phyloP scores from a whole-genome alignment of 139 green algal genomes.

The Volvox africanus region DNA sequence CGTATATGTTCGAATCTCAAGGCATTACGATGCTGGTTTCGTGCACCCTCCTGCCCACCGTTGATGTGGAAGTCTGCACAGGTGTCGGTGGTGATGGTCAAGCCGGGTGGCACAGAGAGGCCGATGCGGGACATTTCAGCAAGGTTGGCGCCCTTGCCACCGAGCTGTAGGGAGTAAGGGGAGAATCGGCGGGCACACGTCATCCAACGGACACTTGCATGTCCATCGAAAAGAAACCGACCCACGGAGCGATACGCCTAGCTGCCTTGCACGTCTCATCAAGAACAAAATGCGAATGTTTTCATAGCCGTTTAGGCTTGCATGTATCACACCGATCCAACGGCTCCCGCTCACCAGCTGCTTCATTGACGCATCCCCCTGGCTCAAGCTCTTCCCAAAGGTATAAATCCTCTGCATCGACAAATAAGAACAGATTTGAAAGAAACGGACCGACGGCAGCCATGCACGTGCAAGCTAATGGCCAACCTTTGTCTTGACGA shows the following conservation, averaged over 20 bases:
- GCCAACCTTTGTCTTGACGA: not conserved
- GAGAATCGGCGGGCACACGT: not conserved
- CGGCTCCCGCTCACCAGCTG: constrained; percentile 53
- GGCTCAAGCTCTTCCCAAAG: constrained; percentile 69
- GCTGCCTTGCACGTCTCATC: too few species aligned
- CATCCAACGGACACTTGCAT: not conserved
- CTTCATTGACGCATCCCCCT: constrained; percentile 79
- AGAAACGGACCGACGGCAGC: too few species aligned
- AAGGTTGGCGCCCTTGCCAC: constrained; percentile 93
- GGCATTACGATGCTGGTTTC: too few species aligned
- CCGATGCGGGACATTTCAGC: constrained; percentile 91
- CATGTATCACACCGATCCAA: too few species aligned
- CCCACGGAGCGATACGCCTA: not conserved
- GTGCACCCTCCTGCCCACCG: constrained; percentile 41
- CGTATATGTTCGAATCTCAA: too few species aligned
- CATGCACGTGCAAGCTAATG: too few species aligned
- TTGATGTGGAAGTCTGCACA: constrained; percentile 82
- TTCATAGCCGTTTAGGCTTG: too few species aligned
- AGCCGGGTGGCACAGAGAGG: constrained; percentile 88
- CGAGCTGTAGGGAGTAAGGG: constrained; percentile 60
- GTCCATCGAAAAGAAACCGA: not conserved
- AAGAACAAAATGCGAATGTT: too few species aligned
- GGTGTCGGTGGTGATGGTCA: constrained; percentile 92
- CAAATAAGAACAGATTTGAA: not conserved
- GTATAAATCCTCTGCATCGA: constrained; percentile 62